A percentile compares a stretch with the other conserved stretches of the same genome.
Conservation (phyloP, 2,329 filamentous ascomycete species). For the Ceratocystis eucalypticola region DNA sequence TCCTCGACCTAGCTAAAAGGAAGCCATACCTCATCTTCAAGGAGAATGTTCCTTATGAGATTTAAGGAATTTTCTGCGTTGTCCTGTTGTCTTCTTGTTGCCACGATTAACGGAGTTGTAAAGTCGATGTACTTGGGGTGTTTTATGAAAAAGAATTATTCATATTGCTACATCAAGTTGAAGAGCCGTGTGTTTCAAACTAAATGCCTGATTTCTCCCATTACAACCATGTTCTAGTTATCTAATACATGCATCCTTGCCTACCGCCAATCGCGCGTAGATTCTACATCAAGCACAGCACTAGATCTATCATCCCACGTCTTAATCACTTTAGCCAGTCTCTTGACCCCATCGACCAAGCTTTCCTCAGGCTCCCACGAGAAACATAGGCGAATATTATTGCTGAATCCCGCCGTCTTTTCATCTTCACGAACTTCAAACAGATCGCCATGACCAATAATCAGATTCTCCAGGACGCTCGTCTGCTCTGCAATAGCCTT, state of each 20-base stretch:
- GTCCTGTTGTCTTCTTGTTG: not conserved
- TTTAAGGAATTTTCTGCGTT: conserved; percentile 24
- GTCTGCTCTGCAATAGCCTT: conserved; percentile 45
- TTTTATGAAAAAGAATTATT: not conserved
- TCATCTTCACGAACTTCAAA: conserved; percentile 54
- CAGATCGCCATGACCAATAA: conserved; percentile 53
- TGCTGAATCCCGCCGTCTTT: conserved; percentile 40
- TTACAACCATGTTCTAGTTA: no score
- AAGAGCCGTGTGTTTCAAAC: no score
- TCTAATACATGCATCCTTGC: not conserved
- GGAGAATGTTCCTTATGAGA: conserved; percentile 45
- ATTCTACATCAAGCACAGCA: not conserved
- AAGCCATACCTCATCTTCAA: conserved; percentile 79
- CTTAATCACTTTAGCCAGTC: conserved; percentile 39
- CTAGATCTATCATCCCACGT: conserved; percentile 24
- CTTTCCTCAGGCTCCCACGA: conserved; percentile 55
- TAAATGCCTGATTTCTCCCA: no score
- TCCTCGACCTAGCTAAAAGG: conserved; percentile 74
- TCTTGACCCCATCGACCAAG: conserved; percentile 52
- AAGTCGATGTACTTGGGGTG: not conserved
- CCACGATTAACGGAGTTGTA: not conserved
- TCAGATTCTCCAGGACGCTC: conserved; percentile 48
- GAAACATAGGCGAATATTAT: conserved; percentile 54
- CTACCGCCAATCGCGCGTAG: conserved; percentile 14
- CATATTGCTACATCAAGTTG: no score